Evolutionary conservation across 768 basidiomycete genomes (phyloP), one percentile per base, ranked within the genome.

Genomic region (Russula brevipes): DNA sequence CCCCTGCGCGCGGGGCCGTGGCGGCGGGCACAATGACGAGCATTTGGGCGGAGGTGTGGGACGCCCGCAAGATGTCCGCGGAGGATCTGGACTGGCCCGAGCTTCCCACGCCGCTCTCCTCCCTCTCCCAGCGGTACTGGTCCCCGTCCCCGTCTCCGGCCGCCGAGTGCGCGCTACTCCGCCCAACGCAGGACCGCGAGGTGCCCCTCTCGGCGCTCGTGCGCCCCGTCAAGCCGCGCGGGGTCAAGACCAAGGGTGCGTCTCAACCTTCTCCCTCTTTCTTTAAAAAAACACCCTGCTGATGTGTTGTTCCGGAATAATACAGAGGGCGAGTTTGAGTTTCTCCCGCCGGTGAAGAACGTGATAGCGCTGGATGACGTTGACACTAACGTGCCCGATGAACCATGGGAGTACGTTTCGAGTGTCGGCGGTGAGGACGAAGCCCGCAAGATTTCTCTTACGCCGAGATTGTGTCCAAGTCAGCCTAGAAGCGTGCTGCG

Each of bases 301-400:
- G 8, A 39, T 12, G 12, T 12, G 8, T 39, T 39, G 38, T 39
- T 39, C 35, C 12, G 9, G 24, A 24, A 24, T 24, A 24, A 24
- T 24, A 24, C 24, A 79, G 83, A 77, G 33, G 77, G 76, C 42
- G 84, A 84, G 59, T 86, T 84, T 66, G 84, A 85, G 73, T 69
- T 85, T 31, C 73, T 86, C 11, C 83, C 83, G 4, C 76, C 74
- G 39, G 70, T 82, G 47, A 81, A 78, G 36, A 77, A 80, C 39
- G 84, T 86, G 51, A 83, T 86, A 62, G 82, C 77, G 35, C 74
- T 86, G 45, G 84, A 85, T 67, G 85, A 86, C 64, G 66, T 61
- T 51, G 69, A 72, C 7, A 74, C 72, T 36, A 81, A 82, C 61
- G 71, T 78, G 59, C 57, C 60, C 19, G 82, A 84, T 61, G 84